Conservation (phyloP, 2,329 filamentous ascomycete genomes). For the Fusarium humuli region DNA sequence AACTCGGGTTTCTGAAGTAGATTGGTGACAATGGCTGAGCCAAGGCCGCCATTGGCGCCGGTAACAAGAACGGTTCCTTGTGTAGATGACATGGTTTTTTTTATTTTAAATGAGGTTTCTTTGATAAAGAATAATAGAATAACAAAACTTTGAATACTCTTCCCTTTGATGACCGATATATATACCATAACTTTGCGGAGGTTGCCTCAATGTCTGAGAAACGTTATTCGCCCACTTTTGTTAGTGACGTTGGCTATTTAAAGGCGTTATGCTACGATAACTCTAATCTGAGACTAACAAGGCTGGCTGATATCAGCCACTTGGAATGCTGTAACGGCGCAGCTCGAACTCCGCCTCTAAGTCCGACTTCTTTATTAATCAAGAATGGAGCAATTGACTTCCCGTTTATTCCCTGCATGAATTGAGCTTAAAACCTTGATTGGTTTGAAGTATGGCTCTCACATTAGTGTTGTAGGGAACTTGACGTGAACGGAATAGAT, state of each 20-base stretch:
- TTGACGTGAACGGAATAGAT: not conserved
- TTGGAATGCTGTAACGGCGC: not conserved
- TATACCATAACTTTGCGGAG: constrained; percentile 23
- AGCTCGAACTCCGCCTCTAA: not conserved
- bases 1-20: constrained; percentile 48
- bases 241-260: constrained; percentile 15
- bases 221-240: constrained; percentile 8
- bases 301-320: constrained; percentile 45
- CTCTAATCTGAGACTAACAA: constrained; percentile 14
- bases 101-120: not conserved
- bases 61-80: constrained; percentile 53
- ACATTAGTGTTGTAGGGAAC: not conserved
- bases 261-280: not conserved
- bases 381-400: not conserved
- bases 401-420: not conserved
- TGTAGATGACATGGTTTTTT: constrained; percentile 24
- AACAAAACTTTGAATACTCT: not conserved
- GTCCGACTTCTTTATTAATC: not conserved
- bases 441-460: not conserved
- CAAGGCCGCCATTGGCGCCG: constrained; percentile 55
- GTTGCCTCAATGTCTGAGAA: not conserved
- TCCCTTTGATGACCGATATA: constrained; percentile 4
- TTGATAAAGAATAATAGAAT: not conserved
- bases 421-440: not conserved
- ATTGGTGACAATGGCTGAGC: constrained; percentile 49